phyloP scores from a whole-genome alignment of 192 early-diverging fungal genomes.

The Podila epigama region DNA sequence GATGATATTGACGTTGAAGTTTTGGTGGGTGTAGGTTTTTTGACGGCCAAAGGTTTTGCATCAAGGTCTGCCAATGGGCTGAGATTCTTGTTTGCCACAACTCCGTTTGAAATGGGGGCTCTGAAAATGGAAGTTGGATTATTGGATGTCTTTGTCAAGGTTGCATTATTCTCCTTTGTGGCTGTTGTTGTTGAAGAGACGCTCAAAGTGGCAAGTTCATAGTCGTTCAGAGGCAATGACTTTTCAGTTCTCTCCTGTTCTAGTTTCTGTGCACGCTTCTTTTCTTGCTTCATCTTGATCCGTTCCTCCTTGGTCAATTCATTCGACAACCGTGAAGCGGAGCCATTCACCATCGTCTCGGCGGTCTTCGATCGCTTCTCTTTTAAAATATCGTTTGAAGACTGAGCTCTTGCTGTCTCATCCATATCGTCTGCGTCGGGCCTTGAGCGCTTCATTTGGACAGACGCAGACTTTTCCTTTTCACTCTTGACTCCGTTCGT shows the following conservation, averaged over 20 bases:
- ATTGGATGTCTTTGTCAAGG: not conserved
- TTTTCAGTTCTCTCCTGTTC: constrained; percentile 5
- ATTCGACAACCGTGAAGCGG: not conserved
- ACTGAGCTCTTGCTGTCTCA: constrained; percentile 24
- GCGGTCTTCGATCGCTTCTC: constrained; percentile 25
- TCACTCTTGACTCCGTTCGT: constrained; percentile 2
- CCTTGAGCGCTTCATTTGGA: constrained; percentile 10
- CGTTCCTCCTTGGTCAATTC: constrained; percentile 34
- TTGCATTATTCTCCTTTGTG: too few species aligned
- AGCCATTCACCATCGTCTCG: not conserved
- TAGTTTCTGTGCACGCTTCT: constrained; percentile 24
- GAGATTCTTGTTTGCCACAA: not conserved
- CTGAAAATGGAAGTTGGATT: not conserved
- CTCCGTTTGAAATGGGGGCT: not conserved
- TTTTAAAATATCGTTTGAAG: constrained; percentile 1
- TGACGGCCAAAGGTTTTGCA: not conserved
- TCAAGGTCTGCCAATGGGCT: not conserved
- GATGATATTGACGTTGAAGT: constrained; percentile 6
- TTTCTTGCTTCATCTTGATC: constrained; percentile 24
- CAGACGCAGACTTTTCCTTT: not conserved
- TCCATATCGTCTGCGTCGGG: constrained; percentile 15
- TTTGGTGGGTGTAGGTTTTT: not conserved
- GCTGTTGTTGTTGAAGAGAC: not conserved
- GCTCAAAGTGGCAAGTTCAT: constrained; percentile 28
- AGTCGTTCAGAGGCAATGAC: constrained; percentile 6